Percentiles rank a stretch among this genome's conserved stretches.
Conservation (phyloP, 164 flowering plant species). For the Annona cherimola region DNA sequence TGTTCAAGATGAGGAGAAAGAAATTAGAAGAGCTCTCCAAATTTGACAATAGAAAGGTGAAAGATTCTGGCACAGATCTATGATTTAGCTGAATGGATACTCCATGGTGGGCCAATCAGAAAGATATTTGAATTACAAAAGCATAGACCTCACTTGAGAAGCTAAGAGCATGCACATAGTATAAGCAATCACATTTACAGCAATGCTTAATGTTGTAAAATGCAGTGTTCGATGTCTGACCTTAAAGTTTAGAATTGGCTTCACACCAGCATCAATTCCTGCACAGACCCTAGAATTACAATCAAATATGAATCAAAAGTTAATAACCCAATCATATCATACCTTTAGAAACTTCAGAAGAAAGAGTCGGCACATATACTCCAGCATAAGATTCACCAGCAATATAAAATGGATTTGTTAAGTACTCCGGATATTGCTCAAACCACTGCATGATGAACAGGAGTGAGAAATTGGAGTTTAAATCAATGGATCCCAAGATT, state of each 20-base stretch:
- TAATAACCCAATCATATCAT: slow-evolving; percentile 5
- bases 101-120: not conserved
- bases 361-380: slow-evolving; percentile 90
- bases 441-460: slow-evolving; percentile 59
- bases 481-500: not conserved
- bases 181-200: not conserved
- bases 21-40: not conserved
- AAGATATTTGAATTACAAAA: not conserved
- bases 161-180: not conserved
- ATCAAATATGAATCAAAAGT: slow-evolving; percentile 1
- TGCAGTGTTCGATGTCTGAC: slow-evolving; percentile 22
- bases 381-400: slow-evolving; percentile 98
- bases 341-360: slow-evolving; percentile 74
- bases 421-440: slow-evolving; percentile 64
- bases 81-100: not conserved
- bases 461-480: not conserved
- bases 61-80: not conserved
- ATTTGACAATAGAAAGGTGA: not conserved
- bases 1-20: not conserved
- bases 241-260: slow-evolving; percentile 73
- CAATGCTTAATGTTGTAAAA: not conserved
- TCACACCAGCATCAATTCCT: slow-evolving; percentile 61
- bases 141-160: not conserved
- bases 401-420: slow-evolving; percentile 61
- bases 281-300: slow-evolving; percentile 11